Evolutionary conservation across 1,284 basidiomycete species (phyloP).

Genomic region (Ustilago sp.): DNA sequence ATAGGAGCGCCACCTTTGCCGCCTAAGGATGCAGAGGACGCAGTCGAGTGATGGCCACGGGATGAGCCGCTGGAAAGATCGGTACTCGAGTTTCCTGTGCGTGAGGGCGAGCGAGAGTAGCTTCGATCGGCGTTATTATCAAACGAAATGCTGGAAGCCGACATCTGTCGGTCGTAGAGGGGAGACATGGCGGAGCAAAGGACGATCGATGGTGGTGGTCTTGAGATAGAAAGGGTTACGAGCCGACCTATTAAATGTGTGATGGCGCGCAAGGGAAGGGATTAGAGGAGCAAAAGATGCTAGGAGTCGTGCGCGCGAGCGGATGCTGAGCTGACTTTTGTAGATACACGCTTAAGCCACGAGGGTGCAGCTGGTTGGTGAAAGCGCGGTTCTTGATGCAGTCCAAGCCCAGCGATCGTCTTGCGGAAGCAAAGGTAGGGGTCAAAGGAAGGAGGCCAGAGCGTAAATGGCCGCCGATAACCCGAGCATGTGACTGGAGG

Average conservation of each 20-base stretch:
- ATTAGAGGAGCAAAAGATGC: background rate
- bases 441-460: background rate
- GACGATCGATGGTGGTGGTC: background rate
- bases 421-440: background rate
- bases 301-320: background rate
- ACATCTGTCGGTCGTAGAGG: slow-evolving; percentile 20
- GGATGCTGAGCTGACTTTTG: background rate
- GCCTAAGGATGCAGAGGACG: slow-evolving; percentile 21
- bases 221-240: background rate
- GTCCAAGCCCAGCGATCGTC: background rate
- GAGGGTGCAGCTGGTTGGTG: background rate
- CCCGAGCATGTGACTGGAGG: background rate
- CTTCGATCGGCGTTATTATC: slow-evolving; percentile 15
- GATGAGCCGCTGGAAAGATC: slow-evolving; percentile 5
- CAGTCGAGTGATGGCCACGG: slow-evolving; percentile 12
- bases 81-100: background rate
- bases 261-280: background rate
- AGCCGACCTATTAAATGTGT: background rate
- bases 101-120: slow-evolving; percentile 12
- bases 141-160: slow-evolving; percentile 14
- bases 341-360: background rate
- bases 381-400: background rate
- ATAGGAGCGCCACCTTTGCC: slow-evolving; percentile 27
- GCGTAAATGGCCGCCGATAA: background rate
- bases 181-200: slow-evolving; percentile 20